A percentile compares a stretch with the other conserved stretches of the same genome.
phyloP scores from a whole-genome alignment of 768 basidiomycete species.

The Tricholomella constricta region DNA sequence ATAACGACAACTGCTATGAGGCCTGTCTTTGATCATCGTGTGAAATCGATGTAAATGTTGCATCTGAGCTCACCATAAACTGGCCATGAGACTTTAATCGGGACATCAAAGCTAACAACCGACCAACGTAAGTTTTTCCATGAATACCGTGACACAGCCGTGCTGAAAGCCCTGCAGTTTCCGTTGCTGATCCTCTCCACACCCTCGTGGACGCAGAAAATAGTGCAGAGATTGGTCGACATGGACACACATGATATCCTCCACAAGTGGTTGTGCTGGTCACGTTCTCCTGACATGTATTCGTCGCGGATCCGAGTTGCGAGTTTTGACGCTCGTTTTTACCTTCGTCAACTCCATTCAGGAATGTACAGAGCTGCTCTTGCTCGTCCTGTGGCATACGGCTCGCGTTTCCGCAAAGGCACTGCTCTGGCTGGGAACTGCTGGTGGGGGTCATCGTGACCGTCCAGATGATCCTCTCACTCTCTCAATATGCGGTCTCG shows the following conservation, averaged over 20 bases:
- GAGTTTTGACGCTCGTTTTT: background rate
- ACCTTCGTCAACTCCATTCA: background rate
- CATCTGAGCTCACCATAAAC: background rate
- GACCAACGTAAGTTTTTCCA: background rate
- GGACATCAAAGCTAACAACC: slow-evolving; percentile 6
- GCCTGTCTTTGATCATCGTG: background rate
- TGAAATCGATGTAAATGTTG: background rate
- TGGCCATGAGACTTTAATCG: slow-evolving; percentile 1
- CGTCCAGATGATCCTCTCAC: slow-evolving; percentile 8
- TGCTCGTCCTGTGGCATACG: background rate
- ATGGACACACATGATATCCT: slow-evolving; percentile 4
- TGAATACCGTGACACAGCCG: background rate
- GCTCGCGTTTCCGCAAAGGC: slow-evolving; percentile 2
- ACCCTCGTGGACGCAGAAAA: background rate
- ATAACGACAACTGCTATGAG: background rate
- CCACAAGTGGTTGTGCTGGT: background rate
- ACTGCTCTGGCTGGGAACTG: background rate
- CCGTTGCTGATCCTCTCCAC: background rate
- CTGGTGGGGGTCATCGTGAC: slow-evolving; percentile 1
- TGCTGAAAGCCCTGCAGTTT: background rate
- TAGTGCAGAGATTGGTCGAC: background rate
- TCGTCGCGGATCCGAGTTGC: slow-evolving; percentile 1
- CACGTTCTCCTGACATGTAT: slow-evolving; percentile 2
- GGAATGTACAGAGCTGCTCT: background rate
- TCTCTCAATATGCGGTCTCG: background rate